Conservation (phyloP, 768 basidiomycete genomes). For the Lactifluus subvellereus region DNA sequence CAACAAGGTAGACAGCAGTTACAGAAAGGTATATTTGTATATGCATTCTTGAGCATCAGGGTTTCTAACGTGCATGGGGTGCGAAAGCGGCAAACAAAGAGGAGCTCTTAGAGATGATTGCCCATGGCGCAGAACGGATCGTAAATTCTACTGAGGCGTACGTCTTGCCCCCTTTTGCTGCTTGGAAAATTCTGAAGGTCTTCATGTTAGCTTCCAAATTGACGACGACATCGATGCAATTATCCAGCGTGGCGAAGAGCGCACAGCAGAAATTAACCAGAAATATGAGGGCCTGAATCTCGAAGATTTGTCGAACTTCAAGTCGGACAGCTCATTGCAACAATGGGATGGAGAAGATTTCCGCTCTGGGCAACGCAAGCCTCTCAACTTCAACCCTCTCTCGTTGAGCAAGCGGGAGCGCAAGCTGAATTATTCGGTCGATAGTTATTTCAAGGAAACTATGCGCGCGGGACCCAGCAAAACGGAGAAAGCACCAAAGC, state of each 20-base stretch:
- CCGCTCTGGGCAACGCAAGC: conserved; percentile 64
- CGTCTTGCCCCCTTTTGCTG: conserved; percentile 27
- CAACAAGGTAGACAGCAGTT: conserved; percentile 87
- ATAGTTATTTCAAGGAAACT: conserved; percentile 92
- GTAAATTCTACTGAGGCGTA: conserved; percentile 76
- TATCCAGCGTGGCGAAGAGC: conserved; percentile 85
- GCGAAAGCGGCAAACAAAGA: conserved; percentile 85
- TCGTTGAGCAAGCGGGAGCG: conserved; percentile 92
- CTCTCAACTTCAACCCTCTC: conserved; percentile 67
- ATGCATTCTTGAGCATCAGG: not conserved
- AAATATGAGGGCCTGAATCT: conserved; percentile 92
- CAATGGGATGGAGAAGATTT: conserved; percentile 98
- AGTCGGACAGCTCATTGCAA: conserved; percentile 84
- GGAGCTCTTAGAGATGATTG: conserved; percentile 96
- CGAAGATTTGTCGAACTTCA: conserved; percentile 96
- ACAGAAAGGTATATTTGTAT: conserved; percentile 53
- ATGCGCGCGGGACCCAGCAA: conserved; percentile 76
- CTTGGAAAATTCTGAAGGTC: not conserved
- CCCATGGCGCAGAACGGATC: conserved; percentile 95
- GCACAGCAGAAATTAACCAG: conserved; percentile 79
- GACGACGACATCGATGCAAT: conserved; percentile 93
- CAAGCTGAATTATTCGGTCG: conserved; percentile 91
- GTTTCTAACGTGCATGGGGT: conserved; percentile 1
- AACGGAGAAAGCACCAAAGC: conserved; percentile 72
- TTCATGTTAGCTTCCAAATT: conserved; percentile 50